These are phyloP conservation scores for Cercospora sp. DNA, from an alignment of 2,329 filamentous ascomycete species.

Conservation along the genomic window DNA sequence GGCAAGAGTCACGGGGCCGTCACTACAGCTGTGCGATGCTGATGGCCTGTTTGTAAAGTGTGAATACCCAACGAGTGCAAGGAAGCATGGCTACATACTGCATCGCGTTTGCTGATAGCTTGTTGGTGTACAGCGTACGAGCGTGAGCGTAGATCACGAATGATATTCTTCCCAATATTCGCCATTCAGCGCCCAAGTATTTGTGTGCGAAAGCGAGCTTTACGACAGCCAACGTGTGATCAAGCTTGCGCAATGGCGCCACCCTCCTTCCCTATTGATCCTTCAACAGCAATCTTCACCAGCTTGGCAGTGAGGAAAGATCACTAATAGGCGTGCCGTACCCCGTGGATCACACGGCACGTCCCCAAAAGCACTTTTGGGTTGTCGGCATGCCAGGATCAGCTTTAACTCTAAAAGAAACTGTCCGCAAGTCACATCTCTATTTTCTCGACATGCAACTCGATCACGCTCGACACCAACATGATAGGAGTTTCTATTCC, in stretches of 20 bases:
- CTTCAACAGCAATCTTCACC: not conserved
- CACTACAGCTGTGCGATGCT: not conserved
- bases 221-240: not conserved
- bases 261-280: not conserved
- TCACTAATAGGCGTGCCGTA: not conserved
- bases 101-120: not conserved
- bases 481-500: not conserved
- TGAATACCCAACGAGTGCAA: constrained; percentile 3
- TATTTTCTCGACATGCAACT: not conserved
- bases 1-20: not conserved
- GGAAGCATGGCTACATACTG: not conserved
- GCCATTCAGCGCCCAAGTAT: not conserved
- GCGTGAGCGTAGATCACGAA: not conserved
- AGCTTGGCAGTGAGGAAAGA: not conserved
- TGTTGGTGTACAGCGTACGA: constrained; percentile 4
- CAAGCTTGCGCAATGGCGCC: not conserved
- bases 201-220: not conserved
- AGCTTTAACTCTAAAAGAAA: not conserved
- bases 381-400: not conserved
- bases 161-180: not conserved
- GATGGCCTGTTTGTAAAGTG: constrained; percentile 1
- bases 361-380: not conserved
- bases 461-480: not conserved
- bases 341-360: not conserved
- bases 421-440: not conserved